Base-by-base conservation (phyloP, 345 rosid genomes). In the Turritis glabra region DNA sequence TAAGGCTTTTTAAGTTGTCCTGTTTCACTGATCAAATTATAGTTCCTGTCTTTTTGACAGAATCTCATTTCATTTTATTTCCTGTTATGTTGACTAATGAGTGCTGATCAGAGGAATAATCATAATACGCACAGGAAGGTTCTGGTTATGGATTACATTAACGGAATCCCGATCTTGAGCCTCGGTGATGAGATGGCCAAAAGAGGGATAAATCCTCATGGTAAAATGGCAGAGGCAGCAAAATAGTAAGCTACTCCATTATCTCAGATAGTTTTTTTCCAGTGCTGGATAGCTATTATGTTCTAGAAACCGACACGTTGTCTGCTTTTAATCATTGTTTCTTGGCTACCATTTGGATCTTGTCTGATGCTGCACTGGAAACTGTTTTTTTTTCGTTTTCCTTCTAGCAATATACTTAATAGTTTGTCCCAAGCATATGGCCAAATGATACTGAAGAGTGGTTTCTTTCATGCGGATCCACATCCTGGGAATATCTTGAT, bases 401-500 rank as follows among this genome's bases (percentile, higher is more conserved):
- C 46, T 15, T 23, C 86, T n/a, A 91, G 96, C 82, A 91, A 86
- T 74, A 91, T 95, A 84, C 96, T 95, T 40, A 76, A 83, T 73
- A 95, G 92, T 82, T 81, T 95, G 85, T 87, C 97, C 25, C 76
- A 80, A 73, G 97, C 97, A 46, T 95, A 95, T 80, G 97, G 97
- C 35, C 93, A 95, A 78, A 95, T 95, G 97, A 95, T 95, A 79
- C 83, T 95, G 72, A 91, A 90, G 91, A 91, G 96, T 72, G 99
- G 99, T 72, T 95, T 86, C 88, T 95, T 91, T 84, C 99, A 95
- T 58, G 97, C 99, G 33, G 99, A 95, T 88, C 97, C 99, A 25
- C 99, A 95, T 82, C 99, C 97, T 1, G 99, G 99, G 69, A 95
- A 95, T 82, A 90, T 95, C 76, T 77, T 91, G 81, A 95, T 91